phyloP scores from a whole-genome alignment of 495 filamentous ascomycete species.

The Podospora pseudocomata region DNA sequence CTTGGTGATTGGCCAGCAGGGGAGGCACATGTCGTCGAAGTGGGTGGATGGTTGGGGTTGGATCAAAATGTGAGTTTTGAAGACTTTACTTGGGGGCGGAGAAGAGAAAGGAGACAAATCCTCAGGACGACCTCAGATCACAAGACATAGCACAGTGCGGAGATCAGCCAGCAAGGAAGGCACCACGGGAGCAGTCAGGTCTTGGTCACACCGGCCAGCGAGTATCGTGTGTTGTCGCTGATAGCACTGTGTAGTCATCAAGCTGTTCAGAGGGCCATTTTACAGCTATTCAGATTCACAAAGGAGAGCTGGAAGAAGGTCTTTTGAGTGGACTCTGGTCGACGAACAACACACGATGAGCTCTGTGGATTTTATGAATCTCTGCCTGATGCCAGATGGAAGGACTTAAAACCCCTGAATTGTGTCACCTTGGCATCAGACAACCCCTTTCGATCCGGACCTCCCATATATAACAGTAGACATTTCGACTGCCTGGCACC shows the following conservation, averaged over 20 bases:
- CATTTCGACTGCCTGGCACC: not conserved
- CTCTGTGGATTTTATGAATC: too few relatives aligned
- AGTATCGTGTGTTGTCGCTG: too few relatives aligned
- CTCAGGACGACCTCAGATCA: not conserved
- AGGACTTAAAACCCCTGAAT: not conserved
- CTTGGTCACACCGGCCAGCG: not conserved
- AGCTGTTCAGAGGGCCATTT: not conserved
- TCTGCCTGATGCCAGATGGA: not conserved
- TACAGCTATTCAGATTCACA: too few relatives aligned
- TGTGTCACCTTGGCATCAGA: not conserved
- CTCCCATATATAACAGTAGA: not conserved
- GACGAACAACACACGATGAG: too few relatives aligned
- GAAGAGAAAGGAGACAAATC: not conserved
- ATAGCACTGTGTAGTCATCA: not conserved
- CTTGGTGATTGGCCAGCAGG: constrained; percentile 43
- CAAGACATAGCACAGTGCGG: not conserved
- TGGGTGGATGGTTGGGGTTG: not conserved
- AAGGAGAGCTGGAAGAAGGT: too few relatives aligned
- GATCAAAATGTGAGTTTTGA: not conserved
- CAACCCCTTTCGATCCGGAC: not conserved
- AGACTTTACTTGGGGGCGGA: not conserved
- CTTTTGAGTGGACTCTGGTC: too few relatives aligned
- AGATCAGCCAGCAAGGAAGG: not conserved
- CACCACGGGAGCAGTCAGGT: not conserved
- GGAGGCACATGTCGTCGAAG: constrained; percentile 37